Base-by-base conservation (phyloP, 2,329 filamentous ascomycete genomes). In the Colletotrichum lindemuthianum region DNA sequence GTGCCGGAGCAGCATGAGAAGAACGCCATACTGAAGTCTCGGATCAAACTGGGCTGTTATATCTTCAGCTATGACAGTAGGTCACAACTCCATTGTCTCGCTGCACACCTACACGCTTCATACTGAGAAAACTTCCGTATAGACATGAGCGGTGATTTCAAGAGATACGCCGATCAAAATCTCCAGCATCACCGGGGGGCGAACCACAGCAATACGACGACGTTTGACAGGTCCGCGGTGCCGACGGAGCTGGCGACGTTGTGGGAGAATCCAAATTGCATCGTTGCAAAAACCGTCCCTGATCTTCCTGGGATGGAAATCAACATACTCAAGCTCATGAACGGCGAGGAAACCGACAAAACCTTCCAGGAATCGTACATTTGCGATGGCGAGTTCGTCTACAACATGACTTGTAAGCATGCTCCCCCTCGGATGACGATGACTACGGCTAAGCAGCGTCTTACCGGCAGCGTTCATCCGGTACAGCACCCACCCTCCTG, bases 401-500 rank as follows among this genome's bases (percentile, higher is more conserved):
- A 50, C 13, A 57, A 57, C 52, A 4, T 61, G 39, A 59, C 57
- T 8, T 53, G 57, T 59, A 24, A 59, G 57, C 13, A 6, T 8
- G 3, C 45, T 8, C 12, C 2, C 16, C 4, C 9, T 4, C 6
- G 16, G 6, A 16, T 24, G 12, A 10, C 8, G 2, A 7, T 15
- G 24, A 24, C 24, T 4, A 24, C 24, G 5, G 24, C 24, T 24
- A 24, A 24, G 24, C 24, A 24, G 24, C 24, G 24, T 24, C 24
- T 24, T 24, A n/a, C 24, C 24, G 24, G 24, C 24, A 24, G 24
- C 24, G 4, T 24, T 24, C 24, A 24, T 24, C 24, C 24, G 24
- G 24, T 24, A 24, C 24, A 24, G 24, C 24, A 24, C 24, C 24
- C 24, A 24, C 24, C 24, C 24, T 24, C 24, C 24, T 24, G 24